phyloP scores from a whole-genome alignment of 768 basidiomycete genomes.

The Paxillus rubicundulus region DNA sequence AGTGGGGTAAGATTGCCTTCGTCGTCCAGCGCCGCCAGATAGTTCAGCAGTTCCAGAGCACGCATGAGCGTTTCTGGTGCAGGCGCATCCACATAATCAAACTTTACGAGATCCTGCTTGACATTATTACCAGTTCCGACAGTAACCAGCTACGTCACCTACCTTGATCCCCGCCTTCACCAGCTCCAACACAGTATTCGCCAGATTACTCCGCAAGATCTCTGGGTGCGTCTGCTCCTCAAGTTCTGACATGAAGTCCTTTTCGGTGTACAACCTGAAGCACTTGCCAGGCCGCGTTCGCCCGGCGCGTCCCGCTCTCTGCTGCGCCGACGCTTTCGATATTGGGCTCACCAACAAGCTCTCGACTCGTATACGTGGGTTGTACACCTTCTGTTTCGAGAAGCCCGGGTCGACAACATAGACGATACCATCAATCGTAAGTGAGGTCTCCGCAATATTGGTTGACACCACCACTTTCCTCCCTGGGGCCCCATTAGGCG shows the following conservation, averaged over 20 bases:
- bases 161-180: slow-evolving; percentile 93
- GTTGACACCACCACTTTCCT: slow-evolving; percentile 95
- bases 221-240: slow-evolving; percentile 98
- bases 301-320: slow-evolving; percentile 94
- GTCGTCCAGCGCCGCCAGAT: slow-evolving; percentile 88
- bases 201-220: slow-evolving; percentile 89
- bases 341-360: slow-evolving; percentile 91
- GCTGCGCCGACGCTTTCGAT: slow-evolving; percentile 95
- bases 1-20: slow-evolving; percentile 87
- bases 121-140: neutral
- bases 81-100: slow-evolving; percentile 90
- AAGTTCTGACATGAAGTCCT: slow-evolving; percentile 92
- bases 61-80: slow-evolving; percentile 97
- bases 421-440: slow-evolving; percentile 99
- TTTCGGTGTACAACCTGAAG: slow-evolving; percentile 94
- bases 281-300: slow-evolving; percentile 96
- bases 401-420: slow-evolving; percentile 98
- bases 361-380: slow-evolving; percentile 95
- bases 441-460: slow-evolving; percentile 95
- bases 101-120: slow-evolving; percentile 69
- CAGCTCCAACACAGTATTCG: slow-evolving; percentile 89
- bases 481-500: slow-evolving; percentile 71
- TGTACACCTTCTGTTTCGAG: slow-evolving; percentile 98
- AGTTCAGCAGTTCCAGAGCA: slow-evolving; percentile 91
- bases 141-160: neutral